These are phyloP conservation scores for Tetragonia tetragonoides DNA, from an alignment of 148 eudicot species.

Conservation along the genomic window DNA sequence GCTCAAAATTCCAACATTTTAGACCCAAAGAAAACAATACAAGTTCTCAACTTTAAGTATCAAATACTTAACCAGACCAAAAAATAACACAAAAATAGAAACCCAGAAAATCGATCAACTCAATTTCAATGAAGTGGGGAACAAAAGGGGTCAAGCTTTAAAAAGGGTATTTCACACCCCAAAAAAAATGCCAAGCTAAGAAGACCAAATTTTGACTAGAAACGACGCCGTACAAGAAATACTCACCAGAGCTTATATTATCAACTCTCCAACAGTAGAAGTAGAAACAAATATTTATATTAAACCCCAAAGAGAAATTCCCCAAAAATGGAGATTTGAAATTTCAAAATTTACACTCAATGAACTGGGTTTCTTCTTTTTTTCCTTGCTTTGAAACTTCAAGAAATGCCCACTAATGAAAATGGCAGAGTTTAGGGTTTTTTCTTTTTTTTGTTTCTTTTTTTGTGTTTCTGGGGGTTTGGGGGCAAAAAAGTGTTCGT, in stretches of 20 bases:
- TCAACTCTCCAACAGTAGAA: not conserved
- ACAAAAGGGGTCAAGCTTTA: not conserved
- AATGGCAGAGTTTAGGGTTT: conserved; percentile 29
- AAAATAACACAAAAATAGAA: not conserved
- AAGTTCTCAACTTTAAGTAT: conserved; percentile 9
- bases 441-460: not conserved
- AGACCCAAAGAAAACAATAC: not conserved
- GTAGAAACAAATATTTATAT: not conserved
- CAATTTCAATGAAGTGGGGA: conserved; percentile 5
- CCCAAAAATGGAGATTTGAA: conserved; percentile 22
- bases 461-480: not conserved
- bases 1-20: conserved; percentile 21
- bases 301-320: not conserved
- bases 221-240: conserved; percentile 18
- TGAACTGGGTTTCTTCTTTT: conserved; percentile 10
- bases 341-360: conserved; percentile 15
- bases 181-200: conserved; percentile 6
- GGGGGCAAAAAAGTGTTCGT: not conserved
- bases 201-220: conserved; percentile 28
- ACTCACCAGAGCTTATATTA: conserved; percentile 28
- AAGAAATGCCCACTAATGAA: conserved; percentile 22
- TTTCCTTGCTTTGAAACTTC: not conserved
- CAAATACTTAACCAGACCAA: not conserved
- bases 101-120: conserved; percentile 17
- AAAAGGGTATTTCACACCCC: not conserved